These are phyloP conservation scores for Aquilaria malaccensis DNA, from an alignment of 345 rosid species.

Conservation along the genomic window DNA sequence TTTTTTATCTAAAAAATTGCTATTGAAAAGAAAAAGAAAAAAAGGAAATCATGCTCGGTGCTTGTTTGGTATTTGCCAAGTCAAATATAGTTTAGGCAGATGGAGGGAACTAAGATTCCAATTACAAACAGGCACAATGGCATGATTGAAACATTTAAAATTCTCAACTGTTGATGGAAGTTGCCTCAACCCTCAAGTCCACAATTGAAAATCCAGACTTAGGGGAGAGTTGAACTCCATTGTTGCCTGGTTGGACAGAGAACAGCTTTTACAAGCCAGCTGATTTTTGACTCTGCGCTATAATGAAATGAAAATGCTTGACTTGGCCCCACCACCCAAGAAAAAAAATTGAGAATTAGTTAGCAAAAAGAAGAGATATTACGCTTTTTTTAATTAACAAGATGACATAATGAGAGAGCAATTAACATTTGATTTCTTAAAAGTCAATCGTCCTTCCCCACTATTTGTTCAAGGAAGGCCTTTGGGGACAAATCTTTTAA, in stretches of 20 bases:
- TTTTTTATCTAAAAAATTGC: too few species aligned
- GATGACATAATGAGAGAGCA: conserved; percentile 2
- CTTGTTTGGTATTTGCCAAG: too few species aligned
- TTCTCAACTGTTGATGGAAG: too few species aligned
- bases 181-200: too few species aligned
- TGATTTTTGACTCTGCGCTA: conserved; percentile 34
- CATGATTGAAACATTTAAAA: too few species aligned
- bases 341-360: conserved; percentile 4
- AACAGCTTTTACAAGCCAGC: conserved; percentile 41
- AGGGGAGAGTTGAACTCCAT: conserved; percentile 3
- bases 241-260: conserved; percentile 24
- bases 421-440: conserved; percentile 18
- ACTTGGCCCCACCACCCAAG: conserved; percentile 17
- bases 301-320: background rate
- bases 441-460: conserved; percentile 62
- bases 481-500: conserved; percentile 16
- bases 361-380: conserved; percentile 4
- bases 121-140: too few species aligned
- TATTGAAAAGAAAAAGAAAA: too few species aligned
- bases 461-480: conserved; percentile 25
- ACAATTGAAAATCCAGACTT: background rate
- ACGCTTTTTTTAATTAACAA: background rate
- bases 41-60: too few species aligned
- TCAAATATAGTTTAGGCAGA: too few species aligned
- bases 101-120: too few species aligned